Conservation (phyloP, 257 asterid species). For the Solanum rostratum region DNA sequence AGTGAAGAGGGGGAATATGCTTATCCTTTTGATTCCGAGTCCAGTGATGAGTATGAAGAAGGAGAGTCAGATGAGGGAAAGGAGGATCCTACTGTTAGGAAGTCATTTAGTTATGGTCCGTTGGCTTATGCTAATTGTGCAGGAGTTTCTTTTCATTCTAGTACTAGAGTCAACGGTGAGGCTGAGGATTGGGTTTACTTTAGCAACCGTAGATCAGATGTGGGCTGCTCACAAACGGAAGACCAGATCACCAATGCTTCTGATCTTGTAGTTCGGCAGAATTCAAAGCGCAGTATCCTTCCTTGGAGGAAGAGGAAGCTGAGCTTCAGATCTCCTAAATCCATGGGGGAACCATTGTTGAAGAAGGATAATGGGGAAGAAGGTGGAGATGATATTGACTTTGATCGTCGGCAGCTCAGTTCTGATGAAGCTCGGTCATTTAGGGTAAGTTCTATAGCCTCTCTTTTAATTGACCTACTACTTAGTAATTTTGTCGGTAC, state of each 20-base stretch:
- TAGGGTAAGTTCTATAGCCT: conserved; percentile 44
- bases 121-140: conserved; percentile 70
- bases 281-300: conserved; percentile 68
- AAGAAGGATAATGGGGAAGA: conserved; percentile 86
- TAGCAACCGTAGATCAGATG: conserved; percentile 78
- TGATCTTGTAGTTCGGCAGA: conserved; percentile 39
- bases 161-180: conserved; percentile 34
- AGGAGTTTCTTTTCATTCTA: conserved; percentile 50
- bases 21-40: conserved; percentile 74
- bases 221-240: conserved; percentile 37
- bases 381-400: conserved; percentile 99
- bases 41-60: conserved; percentile 57
- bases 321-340: conserved; percentile 82
- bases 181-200: conserved; percentile 85
- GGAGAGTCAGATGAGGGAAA: conserved; percentile 68
- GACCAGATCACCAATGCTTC: conserved; percentile 19
- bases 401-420: conserved; percentile 84
- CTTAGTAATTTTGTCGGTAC: neutral
- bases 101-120: conserved; percentile 82
- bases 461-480: neutral
- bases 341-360: conserved; percentile 88
- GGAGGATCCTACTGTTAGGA: conserved; percentile 49
- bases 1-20: conserved; percentile 81
- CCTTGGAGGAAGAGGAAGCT: conserved; percentile 93
- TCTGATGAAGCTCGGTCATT: conserved; percentile 63